phyloP scores from a whole-genome alignment of 768 basidiomycete genomes.

The Suillus ampliporus region DNA sequence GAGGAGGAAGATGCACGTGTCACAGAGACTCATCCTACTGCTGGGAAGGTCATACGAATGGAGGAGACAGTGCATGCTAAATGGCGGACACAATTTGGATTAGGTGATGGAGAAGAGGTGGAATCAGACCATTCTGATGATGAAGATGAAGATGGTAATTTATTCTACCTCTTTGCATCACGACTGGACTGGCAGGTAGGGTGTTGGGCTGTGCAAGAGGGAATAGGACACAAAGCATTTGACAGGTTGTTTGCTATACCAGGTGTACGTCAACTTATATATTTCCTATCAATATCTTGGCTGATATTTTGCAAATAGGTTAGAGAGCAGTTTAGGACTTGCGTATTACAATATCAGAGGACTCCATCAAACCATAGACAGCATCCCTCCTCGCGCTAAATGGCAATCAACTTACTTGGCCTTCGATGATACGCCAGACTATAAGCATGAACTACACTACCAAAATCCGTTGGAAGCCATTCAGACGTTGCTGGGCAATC shows the following conservation, averaged over 20 bases:
- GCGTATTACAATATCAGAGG: slow-evolving; percentile 8
- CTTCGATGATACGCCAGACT: neutral
- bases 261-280: neutral
- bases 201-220: slow-evolving; percentile 12
- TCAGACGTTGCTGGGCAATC: slow-evolving; percentile 5
- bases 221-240: slow-evolving; percentile 12
- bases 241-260: slow-evolving; percentile 13
- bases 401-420: neutral
- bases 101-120: neutral
- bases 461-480: neutral
- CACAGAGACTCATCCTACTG: neutral
- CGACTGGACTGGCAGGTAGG: slow-evolving; percentile 7
- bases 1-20: no score
- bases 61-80: neutral
- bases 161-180: slow-evolving; percentile 12
- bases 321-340: neutral
- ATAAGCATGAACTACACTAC: neutral
- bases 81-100: neutral
- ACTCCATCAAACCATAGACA: slow-evolving; percentile 10
- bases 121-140: slow-evolving; percentile 1
- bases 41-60: neutral
- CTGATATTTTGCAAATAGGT: neutral
- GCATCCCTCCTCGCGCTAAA: slow-evolving; percentile 1
- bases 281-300: no score
- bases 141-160: neutral